Base-by-base conservation (phyloP, 2,329 filamentous ascomycete species). In the Ophiostoma sp. region DNA sequence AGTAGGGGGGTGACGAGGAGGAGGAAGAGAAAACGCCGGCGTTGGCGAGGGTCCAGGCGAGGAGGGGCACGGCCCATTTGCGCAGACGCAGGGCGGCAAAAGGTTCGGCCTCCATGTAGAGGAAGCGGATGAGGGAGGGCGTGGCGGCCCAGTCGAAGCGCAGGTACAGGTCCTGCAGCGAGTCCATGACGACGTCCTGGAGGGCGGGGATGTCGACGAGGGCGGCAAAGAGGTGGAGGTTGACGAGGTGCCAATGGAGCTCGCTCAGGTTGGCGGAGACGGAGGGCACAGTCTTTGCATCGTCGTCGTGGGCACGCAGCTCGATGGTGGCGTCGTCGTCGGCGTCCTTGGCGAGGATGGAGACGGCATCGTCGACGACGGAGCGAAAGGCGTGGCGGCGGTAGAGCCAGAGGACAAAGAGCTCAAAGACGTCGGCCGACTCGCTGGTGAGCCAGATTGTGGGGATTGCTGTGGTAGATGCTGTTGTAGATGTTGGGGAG, bases 41-140 rank as follows among this genome's bases (percentile, higher is more conserved):
- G 44, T 68, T 70, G 60, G 80, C 77, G 77, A 86, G 80, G 2
- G 82, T 82, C 81, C 85, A 87, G n/a, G 85, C 84, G 17, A 86
- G 81, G 84, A 87, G 87, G 71, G 86, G 85, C 6, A 87, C 84
- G 69, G 84, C 82, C 86, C 86, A 88, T 73, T 85, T 83, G 67
- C 86, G 83, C 54, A 88, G 79, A 11, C 85, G 82, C 57, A 84
- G 81, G 68, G 84, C 81, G 48, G 82, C 79, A 36, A 81, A 76
- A 15, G 82, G 76, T 67, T 85, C 82, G 76, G 84, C 85, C 73
- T 84, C 80, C n/a, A 78, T 81, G 77, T 87, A 88, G 13, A 87
- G 79, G 72, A 83, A 85, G 69, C 77, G 76, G 70, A 87, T 77
- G 67, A 88, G 81, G 35, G 78, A 78, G 1, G 84, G 81, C 3